Evolutionary conservation across 805 yeast genomes (phyloP).

Genomic region (Wickerhamiella spandovensis): DNA sequence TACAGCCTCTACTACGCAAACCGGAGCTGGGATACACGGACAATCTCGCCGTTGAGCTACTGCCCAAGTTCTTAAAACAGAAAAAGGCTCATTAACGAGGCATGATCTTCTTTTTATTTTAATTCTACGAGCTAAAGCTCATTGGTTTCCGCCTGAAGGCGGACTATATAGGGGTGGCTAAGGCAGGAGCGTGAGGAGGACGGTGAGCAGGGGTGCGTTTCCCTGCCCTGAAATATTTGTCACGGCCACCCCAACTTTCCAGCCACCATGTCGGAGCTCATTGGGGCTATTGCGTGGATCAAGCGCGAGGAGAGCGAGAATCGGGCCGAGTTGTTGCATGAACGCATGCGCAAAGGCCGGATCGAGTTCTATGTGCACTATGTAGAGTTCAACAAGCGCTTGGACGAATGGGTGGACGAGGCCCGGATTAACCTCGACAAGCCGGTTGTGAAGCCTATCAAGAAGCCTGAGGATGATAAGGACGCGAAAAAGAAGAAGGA

Average conservation of each 20-base stretch:
- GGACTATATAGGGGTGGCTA: too few relatives aligned
- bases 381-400: slow-evolving; percentile 85
- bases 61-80: too few relatives aligned
- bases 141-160: too few relatives aligned
- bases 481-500: slow-evolving; percentile 13
- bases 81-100: too few relatives aligned
- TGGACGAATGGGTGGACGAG: slow-evolving; percentile 85
- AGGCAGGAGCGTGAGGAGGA: too few relatives aligned
- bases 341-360: slow-evolving; percentile 60
- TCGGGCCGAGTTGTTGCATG: slow-evolving; percentile 78
- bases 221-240: background rate
- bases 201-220: too few relatives aligned
- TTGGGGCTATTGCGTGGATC: slow-evolving; percentile 76
- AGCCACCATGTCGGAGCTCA: slow-evolving; percentile 6
- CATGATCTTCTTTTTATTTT: too few relatives aligned
- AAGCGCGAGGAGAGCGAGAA: slow-evolving; percentile 59
- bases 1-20: too few relatives aligned
- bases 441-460: slow-evolving; percentile 58
- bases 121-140: too few relatives aligned
- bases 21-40: too few relatives aligned
- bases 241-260: background rate
- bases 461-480: slow-evolving; percentile 30
- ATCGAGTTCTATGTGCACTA: slow-evolving; percentile 85
- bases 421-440: slow-evolving; percentile 59
- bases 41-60: too few relatives aligned